Evolutionary conservation across 495 filamentous ascomycete species (phyloP).

Genomic region (Emericellopsis terricola): DNA sequence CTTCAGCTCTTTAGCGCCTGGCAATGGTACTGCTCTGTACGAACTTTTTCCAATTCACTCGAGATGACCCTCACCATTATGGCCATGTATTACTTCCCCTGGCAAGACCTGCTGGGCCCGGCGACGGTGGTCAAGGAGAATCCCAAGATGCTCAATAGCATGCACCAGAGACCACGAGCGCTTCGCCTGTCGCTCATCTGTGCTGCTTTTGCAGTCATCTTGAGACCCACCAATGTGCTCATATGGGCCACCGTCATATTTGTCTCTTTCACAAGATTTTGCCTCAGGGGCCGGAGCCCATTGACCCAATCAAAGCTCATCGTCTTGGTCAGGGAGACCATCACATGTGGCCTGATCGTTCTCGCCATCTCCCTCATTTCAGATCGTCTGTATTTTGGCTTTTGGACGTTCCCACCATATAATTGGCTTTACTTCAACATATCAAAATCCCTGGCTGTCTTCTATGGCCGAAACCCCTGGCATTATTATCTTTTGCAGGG

Average conservation of each 20-base stretch:
- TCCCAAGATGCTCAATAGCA: constrained; percentile 8
- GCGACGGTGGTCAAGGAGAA: constrained; percentile 9
- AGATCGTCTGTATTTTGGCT: constrained; percentile 68
- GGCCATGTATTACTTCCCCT: constrained; percentile 77
- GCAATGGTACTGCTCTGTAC: constrained; percentile 91
- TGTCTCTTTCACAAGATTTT: constrained; percentile 21
- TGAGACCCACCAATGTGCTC: constrained; percentile 79
- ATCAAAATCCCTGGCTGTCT: constrained; percentile 63
- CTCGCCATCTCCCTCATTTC: constrained; percentile 44
- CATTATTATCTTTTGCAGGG: constrained; percentile 91
- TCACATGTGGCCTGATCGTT: constrained; percentile 47
- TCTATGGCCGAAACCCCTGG: constrained; percentile 83
- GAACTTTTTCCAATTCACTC: constrained; percentile 84
- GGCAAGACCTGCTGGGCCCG: constrained; percentile 32
- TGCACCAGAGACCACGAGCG: constrained; percentile 5
- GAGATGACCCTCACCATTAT: constrained; percentile 74
- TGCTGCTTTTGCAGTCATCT: constrained; percentile 66
- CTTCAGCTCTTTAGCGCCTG: constrained; percentile 73
- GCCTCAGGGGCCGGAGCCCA: constrained; percentile 17
- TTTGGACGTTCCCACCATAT: constrained; percentile 81
- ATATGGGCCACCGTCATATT: constrained; percentile 53
- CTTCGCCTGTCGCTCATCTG: constrained; percentile 53
- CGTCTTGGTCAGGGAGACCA: constrained; percentile 39
- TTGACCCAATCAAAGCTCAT: constrained; percentile 24
- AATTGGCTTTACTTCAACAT: constrained; percentile 89